Evolutionary conservation across 2,329 filamentous ascomycete species (phyloP).

Genomic region (Nothopassalora personata): DNA sequence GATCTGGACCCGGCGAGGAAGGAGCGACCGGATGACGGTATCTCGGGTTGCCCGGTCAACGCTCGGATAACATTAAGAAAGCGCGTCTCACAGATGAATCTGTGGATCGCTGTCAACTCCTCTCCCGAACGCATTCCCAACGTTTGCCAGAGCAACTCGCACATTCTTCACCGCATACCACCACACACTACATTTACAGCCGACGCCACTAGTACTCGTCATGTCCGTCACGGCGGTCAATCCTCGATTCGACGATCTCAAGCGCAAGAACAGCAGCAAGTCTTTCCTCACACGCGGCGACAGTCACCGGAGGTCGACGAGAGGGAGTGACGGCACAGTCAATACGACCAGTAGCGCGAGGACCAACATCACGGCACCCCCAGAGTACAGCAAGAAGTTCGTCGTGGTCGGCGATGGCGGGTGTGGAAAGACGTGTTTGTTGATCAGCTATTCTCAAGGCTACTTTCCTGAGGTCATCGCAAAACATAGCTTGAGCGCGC

Average conservation of each 20-base stretch:
- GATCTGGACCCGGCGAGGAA: neutral
- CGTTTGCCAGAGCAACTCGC: neutral
- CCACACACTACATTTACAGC: conserved; percentile 10
- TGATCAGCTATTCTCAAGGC: conserved; percentile 98
- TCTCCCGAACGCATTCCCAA: conserved; percentile 1
- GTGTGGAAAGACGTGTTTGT: conserved; percentile 94
- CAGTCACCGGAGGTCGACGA: conserved; percentile 36
- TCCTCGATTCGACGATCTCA: conserved; percentile 51
- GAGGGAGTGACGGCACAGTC: conserved; percentile 77
- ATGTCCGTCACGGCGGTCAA: conserved; percentile 35
- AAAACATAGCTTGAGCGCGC: neutral
- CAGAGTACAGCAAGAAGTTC: conserved; percentile 97
- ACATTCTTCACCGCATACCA: conserved; percentile 3
- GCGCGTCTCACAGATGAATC: neutral
- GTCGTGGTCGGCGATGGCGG: conserved; percentile 97
- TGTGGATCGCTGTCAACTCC: neutral
- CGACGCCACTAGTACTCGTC: conserved; percentile 5
- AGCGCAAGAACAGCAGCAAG: conserved; percentile 48
- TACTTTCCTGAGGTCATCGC: conserved; percentile 89
- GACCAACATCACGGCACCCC: conserved; percentile 83
- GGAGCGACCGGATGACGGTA: neutral
- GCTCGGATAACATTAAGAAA: neutral
- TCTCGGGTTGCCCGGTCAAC: neutral
- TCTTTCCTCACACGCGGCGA: conserved; percentile 31
- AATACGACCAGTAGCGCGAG: conserved; percentile 71